Base-by-base conservation (phyloP, 106 monocot genomes). In the Dendrobium officinale region DNA sequence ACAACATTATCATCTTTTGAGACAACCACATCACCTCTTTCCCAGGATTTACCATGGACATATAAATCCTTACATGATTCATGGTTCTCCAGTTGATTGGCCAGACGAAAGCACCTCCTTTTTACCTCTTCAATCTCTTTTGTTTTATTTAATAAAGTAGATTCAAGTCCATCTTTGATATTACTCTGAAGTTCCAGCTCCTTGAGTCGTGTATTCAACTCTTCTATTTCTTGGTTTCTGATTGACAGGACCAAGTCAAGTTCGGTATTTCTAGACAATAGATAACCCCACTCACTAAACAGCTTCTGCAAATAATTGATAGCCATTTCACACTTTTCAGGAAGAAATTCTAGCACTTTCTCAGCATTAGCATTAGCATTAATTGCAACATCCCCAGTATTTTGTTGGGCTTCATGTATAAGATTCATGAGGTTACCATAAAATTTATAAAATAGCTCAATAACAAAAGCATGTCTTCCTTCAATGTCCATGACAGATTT, bases 221-320 rank as follows among this genome's bases (percentile, higher is more conserved):
- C 90, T 83, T 97, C 86, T 72, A 86, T 73, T 70, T 87, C 85
- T 75, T 88, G 27, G 44, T 80, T 88, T 87, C 82, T 87, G 67
- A 15, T 82, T 17, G 78, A 22, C 42, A 94, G 72, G 18, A 81
- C 86, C 45, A 42, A 67, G 66, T 90, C 89, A 82, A 94, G 85
- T 67, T 90, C 87, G 49, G 20, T 78, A 68, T 90, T 89, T 58
- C 70, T 85, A 75, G 91, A 81, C 29, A 87, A 42, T 19, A 94
- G 81, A 42, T 64, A 49, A 18, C 31, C 55, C 13, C 80, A 73
- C 13, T 93, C 98, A 78, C 87, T 83, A 59, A 91, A 45, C 73
- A 93, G 55, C n/a, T 82, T 81, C 80, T 81, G 82, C 45, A 91
- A 80, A 84, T 86, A 81, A 55, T 55, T 44, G 42, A 87, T 19